Percentiles rank a stretch among this genome's conserved stretches.
phyloP scores from a whole-genome alignment of 176 grass and related monocot genomes.

The Triticum urartu region DNA sequence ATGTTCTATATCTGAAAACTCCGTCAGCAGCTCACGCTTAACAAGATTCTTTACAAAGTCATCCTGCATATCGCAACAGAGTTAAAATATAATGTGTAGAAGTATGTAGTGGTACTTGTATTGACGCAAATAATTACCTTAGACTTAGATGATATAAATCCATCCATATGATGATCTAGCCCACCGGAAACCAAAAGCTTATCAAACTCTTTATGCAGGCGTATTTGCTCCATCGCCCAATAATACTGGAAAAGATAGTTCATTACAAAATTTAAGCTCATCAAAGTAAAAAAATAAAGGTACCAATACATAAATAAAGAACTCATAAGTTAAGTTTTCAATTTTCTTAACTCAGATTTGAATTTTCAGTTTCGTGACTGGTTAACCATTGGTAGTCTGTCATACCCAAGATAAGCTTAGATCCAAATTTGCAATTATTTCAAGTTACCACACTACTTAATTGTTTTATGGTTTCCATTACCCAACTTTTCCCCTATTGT shows the following conservation, averaged over 20 bases:
- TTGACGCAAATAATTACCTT: not conserved
- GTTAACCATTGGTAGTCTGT: not conserved
- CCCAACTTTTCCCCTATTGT: not conserved
- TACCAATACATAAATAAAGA: not conserved
- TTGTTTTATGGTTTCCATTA: not conserved
- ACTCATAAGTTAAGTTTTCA: not conserved
- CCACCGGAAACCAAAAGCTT: not conserved
- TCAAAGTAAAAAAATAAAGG: not conserved
- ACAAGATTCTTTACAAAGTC: not conserved
- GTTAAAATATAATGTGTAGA: not conserved
- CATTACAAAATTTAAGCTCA: not conserved
- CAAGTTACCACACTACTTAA: not conserved
- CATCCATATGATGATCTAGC: not conserved
- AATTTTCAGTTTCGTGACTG: not conserved
- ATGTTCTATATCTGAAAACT: not conserved
- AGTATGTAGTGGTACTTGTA: not conserved
- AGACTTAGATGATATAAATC: not conserved
- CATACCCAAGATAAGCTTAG: not conserved
- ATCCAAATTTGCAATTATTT: not conserved
- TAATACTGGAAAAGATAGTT: not conserved
- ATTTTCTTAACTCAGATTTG: not conserved
- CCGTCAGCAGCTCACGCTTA: not conserved
- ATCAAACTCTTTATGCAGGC: conserved; percentile 19
- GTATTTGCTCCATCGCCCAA: not conserved
- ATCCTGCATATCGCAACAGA: not conserved